Conservation (phyloP, 1,284 basidiomycete genomes). For the Heterobasidion irregulare region DNA sequence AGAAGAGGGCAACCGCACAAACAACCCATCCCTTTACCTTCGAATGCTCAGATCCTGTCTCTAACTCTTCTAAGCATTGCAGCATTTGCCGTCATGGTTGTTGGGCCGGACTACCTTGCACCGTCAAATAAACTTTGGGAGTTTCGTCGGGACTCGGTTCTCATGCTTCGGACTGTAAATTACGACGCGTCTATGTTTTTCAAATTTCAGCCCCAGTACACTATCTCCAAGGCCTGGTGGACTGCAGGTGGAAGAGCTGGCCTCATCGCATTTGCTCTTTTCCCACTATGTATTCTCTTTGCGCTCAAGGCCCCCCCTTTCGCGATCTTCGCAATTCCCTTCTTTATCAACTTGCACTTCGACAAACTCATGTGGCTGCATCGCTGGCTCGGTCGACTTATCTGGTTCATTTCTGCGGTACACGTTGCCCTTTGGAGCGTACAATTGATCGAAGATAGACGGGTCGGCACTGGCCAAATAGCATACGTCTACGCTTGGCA, state of each 20-base stretch:
- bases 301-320: slow-evolving; percentile 80
- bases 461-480: slow-evolving; percentile 36
- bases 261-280: slow-evolving; percentile 70
- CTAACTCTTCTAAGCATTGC: slow-evolving; percentile 33
- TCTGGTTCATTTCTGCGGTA: slow-evolving; percentile 62
- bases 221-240: slow-evolving; percentile 73
- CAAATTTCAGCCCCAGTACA: slow-evolving; percentile 41
- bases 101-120: slow-evolving; percentile 72
- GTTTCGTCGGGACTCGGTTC: slow-evolving; percentile 16
- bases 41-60: slow-evolving; percentile 52
- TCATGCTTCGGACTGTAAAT: slow-evolving; percentile 16
- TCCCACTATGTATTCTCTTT: slow-evolving; percentile 71
- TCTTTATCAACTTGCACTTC: slow-evolving; percentile 62
- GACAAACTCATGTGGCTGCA: slow-evolving; percentile 75
- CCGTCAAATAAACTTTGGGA: slow-evolving; percentile 44
- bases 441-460: slow-evolving; percentile 52
- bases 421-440: slow-evolving; percentile 76
- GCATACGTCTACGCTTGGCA: slow-evolving; percentile 60
- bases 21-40: slow-evolving; percentile 46
- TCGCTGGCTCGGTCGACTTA: slow-evolving; percentile 64
- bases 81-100: slow-evolving; percentile 39
- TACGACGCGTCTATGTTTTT: slow-evolving; percentile 12
- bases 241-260: slow-evolving; percentile 69
- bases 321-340: slow-evolving; percentile 68
- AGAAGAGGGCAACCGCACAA: slow-evolving; percentile 25